Base-by-base conservation (phyloP, 2,329 filamentous ascomycete species). In the Epichloe aotearoae region DNA sequence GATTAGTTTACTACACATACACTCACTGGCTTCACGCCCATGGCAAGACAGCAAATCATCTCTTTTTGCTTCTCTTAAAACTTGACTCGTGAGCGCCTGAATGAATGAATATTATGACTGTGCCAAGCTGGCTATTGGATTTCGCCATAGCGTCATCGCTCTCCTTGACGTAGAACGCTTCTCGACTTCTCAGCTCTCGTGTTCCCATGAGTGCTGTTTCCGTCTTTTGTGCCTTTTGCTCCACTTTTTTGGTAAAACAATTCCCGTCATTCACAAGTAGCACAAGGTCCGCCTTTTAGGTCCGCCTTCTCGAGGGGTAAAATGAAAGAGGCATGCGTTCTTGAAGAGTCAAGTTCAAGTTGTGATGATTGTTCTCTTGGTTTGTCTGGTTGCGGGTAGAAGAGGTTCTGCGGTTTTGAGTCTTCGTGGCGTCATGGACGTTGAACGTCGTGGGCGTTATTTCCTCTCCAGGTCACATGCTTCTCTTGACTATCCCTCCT, bases 81-180 rank as follows among this genome's bases (percentile, higher is more conserved):
- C 42, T n/a, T 39, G 47, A 38, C 46, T 45, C 47, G 17, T 6
- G 34, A 38, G 17, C 12, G 17, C 30, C 30, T 39, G 1, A 30
- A 30, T 30, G 26, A 30, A 11, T 30, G 3, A 26, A 8, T 8
- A 19, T 1, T 30, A 30, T 53, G 60, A 62, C 60, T 61, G 56
- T 63, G 62, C 60, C 61, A 62, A 63, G 61, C 61, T 62, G 61
- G 61, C 61, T 63, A 62, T 63, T 63, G 61, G 60, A 63, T 62
- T 63, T 63, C 61, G 60, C 61, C 58, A 62, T 63, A 62, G 61
- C 61, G 57, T 63, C 58, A 59, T 62, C 60, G 61, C 61, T 63
- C 61, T 62, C 50, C 52, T 47, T 43, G 37, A 50, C 47, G 41
- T 42, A 40, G 37, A 52, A 37, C 51, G 19, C n/a, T 36, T 47